Conservation (phyloP, 2,329 filamentous ascomycete species). For the Cytospora schulzeri region DNA sequence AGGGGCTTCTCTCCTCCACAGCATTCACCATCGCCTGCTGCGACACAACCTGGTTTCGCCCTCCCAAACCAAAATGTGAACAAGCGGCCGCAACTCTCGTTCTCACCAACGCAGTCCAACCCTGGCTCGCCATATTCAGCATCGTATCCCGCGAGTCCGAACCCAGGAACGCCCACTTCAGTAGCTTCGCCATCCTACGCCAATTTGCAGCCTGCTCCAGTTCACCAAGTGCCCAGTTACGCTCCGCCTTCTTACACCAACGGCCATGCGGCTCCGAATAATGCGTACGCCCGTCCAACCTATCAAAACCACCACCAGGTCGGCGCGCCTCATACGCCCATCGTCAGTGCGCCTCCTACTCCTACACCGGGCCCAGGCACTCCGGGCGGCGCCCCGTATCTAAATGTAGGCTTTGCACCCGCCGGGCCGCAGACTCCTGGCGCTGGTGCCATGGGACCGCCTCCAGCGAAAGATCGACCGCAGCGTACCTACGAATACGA, state of each 20-base stretch:
- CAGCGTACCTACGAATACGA: conserved; percentile 69
- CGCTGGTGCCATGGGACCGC: conserved; percentile 56
- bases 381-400: conserved; percentile 20
- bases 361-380: conserved; percentile 20
- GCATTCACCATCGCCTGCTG: conserved; percentile 62
- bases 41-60: conserved; percentile 55
- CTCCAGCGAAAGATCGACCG: conserved; percentile 62
- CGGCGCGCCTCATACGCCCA: conserved; percentile 6
- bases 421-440: conserved; percentile 36
- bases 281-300: conserved; percentile 24
- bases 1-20: conserved; percentile 65
- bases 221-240: conserved; percentile 33
- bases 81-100: not conserved
- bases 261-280: conserved; percentile 32
- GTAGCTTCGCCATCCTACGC: conserved; percentile 43
- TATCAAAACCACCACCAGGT: not conserved
- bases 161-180: conserved; percentile 28
- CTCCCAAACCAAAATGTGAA: conserved; percentile 39
- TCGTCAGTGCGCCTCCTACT: conserved; percentile 14
- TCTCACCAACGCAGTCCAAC: conserved; percentile 20
- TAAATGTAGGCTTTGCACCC: conserved; percentile 18
- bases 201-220: conserved; percentile 32
- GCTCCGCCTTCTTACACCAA: conserved; percentile 31
- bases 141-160: conserved; percentile 21
- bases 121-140: conserved; percentile 19